These are phyloP conservation scores for Arabidopsis suecica DNA, from an alignment of 345 rosid genomes.

Conservation along the genomic window DNA sequence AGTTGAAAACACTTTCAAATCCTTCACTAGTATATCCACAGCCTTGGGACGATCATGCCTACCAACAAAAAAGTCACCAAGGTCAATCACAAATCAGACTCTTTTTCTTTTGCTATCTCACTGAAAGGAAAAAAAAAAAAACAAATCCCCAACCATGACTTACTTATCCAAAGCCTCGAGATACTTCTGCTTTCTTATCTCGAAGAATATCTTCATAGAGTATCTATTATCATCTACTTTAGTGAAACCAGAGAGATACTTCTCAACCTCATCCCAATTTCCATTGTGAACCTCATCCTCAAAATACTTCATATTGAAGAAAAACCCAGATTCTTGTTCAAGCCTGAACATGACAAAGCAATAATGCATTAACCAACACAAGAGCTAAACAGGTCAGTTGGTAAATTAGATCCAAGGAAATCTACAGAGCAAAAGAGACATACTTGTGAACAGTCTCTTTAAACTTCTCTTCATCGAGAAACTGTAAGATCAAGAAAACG, in stretches of 20 bases:
- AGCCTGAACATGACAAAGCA: constrained; percentile 57
- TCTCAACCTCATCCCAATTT: constrained; percentile 99
- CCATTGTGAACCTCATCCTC: constrained; percentile 98
- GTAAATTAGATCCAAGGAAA: constrained; percentile 16
- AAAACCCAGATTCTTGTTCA: constrained; percentile 98
- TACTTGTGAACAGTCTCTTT: constrained; percentile 99
- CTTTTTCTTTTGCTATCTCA: not conserved
- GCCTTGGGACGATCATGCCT: constrained; percentile 98
- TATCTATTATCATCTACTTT: constrained; percentile 94
- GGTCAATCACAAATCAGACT: constrained; percentile 30
- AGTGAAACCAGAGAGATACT: constrained; percentile 96
- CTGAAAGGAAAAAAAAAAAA: not conserved
- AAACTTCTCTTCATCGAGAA: constrained; percentile 98
- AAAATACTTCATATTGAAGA: constrained; percentile 97
- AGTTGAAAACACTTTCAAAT: constrained; percentile 96
- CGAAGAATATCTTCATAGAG: constrained; percentile 97
- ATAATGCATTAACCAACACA: constrained; percentile 11
- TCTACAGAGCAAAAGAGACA: constrained; percentile 42
- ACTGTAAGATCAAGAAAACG: constrained; percentile 97
- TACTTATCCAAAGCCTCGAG: constrained; percentile 98
- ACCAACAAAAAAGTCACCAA: constrained; percentile 4
- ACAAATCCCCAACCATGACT: constrained; percentile 26
- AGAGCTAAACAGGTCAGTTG: not conserved
- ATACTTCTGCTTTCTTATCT: constrained; percentile 98
- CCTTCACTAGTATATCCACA: constrained; percentile 93